Percentiles rank a stretch among this genome's conserved stretches.
phyloP scores from a whole-genome alignment of 2,329 filamentous ascomycete genomes.

The Chrysoporthe cubensis region DNA sequence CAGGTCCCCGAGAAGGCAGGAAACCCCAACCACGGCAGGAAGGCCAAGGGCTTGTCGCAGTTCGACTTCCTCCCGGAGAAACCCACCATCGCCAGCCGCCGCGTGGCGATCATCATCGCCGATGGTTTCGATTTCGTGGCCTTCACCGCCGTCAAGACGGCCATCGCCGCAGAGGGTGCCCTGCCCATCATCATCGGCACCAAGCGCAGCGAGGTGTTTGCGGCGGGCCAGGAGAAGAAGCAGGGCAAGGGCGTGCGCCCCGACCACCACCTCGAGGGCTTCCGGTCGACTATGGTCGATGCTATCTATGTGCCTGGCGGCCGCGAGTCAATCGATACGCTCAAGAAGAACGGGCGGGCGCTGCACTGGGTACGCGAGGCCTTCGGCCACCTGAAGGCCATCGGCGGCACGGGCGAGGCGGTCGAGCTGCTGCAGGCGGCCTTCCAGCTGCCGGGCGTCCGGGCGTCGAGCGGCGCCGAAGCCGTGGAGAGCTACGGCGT shows the following conservation, averaged over 20 bases:
- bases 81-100: constrained; percentile 71
- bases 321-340: constrained; percentile 61
- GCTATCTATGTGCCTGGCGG: constrained; percentile 78
- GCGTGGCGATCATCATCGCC: constrained; percentile 75
- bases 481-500: constrained; percentile 76
- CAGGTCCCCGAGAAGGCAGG: constrained; percentile 56
- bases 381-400: constrained; percentile 80
- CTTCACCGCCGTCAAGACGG: constrained; percentile 68
- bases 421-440: constrained; percentile 63
- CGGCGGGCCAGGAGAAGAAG: constrained; percentile 59
- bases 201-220: constrained; percentile 67
- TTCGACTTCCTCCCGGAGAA: constrained; percentile 65
- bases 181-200: constrained; percentile 75
- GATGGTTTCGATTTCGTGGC: constrained; percentile 74
- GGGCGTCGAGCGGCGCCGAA: constrained; percentile 48
- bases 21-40: constrained; percentile 67
- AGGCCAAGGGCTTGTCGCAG: constrained; percentile 70
- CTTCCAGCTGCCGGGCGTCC: constrained; percentile 47
- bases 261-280: constrained; percentile 79
- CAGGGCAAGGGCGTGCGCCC: constrained; percentile 61
- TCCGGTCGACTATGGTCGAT: constrained; percentile 82
- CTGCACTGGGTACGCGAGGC: constrained; percentile 79
- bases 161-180: constrained; percentile 64
- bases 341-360: constrained; percentile 72
- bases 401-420: constrained; percentile 75